phyloP scores from a whole-genome alignment of 768 basidiomycete species.

The Boletus rufocinnamomeus region DNA sequence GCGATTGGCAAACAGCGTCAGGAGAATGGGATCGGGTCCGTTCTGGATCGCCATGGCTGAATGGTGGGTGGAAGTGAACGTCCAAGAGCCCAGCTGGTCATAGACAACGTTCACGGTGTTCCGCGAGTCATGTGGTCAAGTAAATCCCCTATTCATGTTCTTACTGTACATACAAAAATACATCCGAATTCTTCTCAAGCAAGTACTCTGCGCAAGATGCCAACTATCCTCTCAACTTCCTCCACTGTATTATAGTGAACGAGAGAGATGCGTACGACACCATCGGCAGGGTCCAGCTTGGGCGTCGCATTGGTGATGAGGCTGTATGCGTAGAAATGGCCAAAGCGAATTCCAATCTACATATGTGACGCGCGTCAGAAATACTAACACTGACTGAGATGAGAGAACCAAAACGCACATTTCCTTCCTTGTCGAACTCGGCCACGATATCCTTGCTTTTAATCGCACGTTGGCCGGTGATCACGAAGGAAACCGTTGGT shows the following conservation, averaged over 20 bases:
- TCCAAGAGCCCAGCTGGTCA: not conserved
- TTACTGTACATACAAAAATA: not conserved
- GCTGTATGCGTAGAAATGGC: conserved; percentile 77
- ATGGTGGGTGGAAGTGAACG: not conserved
- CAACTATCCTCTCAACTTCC: conserved; percentile 64
- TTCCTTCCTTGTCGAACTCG: conserved; percentile 61
- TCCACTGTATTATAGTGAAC: conserved; percentile 80
- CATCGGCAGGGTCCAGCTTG: conserved; percentile 60
- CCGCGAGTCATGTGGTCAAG: conserved; percentile 5
- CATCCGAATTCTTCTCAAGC: conserved; percentile 11
- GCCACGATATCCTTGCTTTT: conserved; percentile 65
- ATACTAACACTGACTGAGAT: not conserved
- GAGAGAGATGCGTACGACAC: conserved; percentile 71
- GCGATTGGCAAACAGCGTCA: conserved; percentile 92
- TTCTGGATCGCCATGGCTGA: conserved; percentile 21
- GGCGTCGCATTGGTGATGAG: conserved; percentile 55
- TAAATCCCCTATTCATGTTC: not conserved
- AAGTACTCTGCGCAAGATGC: conserved; percentile 53
- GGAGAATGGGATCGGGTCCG: conserved; percentile 79
- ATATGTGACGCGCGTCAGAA: conserved; percentile 1
- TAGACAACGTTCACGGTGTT: not conserved
- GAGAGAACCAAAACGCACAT: conserved; percentile 46
- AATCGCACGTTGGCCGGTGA: conserved; percentile 56
- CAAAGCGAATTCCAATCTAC: conserved; percentile 81
- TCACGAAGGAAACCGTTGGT: conserved; percentile 74